phyloP scores from a whole-genome alignment of 805 yeast species.

The Zygotorulaspora chibaensis region DNA sequence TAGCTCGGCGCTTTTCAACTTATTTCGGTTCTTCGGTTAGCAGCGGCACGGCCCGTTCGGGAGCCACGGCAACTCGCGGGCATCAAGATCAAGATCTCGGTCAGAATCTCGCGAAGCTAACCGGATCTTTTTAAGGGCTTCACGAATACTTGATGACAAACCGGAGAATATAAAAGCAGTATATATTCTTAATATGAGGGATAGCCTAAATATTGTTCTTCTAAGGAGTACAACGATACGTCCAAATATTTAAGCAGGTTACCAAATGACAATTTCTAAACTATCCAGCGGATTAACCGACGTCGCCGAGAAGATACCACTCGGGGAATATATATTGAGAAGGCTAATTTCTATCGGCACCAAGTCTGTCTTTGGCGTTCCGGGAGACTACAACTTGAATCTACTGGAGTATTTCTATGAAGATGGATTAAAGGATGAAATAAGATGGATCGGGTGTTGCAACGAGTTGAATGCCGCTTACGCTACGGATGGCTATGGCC shows the following conservation, averaged over 20 bases:
- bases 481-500: slow-evolving; percentile 85
- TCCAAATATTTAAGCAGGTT: neutral
- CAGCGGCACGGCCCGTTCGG: too few species aligned
- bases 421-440: slow-evolving; percentile 16
- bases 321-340: slow-evolving; percentile 63
- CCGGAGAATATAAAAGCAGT: too few species aligned
- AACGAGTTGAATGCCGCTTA: slow-evolving; percentile 89
- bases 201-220: too few species aligned
- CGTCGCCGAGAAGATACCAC: slow-evolving; percentile 35
- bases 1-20: too few species aligned
- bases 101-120: too few species aligned
- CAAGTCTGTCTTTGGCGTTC: slow-evolving; percentile 67
- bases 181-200: too few species aligned
- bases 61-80: neutral
- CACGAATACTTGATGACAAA: too few species aligned
- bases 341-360: slow-evolving; percentile 53
- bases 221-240: too few species aligned
- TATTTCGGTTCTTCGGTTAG: too few species aligned
- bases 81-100: neutral
- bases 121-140: too few species aligned
- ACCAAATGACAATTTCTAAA: neutral
- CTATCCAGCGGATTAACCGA: neutral
- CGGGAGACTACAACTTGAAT: slow-evolving; percentile 70
- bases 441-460: slow-evolving; percentile 78
- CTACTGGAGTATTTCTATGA: slow-evolving; percentile 65